Conservation (phyloP, 2,329 filamentous ascomycete species). For the Cordyceps javanica region DNA sequence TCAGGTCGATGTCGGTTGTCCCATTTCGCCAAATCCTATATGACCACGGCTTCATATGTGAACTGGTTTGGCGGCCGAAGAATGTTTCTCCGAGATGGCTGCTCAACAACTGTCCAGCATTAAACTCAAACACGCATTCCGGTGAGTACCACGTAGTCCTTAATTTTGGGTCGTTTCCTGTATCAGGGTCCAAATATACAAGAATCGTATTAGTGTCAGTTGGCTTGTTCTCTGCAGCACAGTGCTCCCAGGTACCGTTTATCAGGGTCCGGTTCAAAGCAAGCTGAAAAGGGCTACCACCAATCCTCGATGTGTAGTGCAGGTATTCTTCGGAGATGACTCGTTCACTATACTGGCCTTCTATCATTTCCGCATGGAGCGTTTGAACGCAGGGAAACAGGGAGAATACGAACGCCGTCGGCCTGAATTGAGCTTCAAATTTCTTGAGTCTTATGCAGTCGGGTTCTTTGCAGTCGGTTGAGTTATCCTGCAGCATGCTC, state of each 20-base stretch:
- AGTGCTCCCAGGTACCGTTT: not conserved
- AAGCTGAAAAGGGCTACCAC: not conserved
- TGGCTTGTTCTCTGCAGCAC: not conserved
- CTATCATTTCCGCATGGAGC: not conserved
- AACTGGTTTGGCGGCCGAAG: not conserved
- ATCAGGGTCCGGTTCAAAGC: not conserved
- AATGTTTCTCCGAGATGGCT: not conserved
- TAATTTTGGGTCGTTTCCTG: not conserved
- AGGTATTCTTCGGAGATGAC: not conserved
- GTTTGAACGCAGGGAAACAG: slow-evolving; percentile 1
- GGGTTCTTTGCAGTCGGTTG: not conserved
- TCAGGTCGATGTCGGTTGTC: not conserved
- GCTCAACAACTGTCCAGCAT: not conserved
- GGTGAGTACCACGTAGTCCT: not conserved
- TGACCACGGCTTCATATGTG: not conserved
- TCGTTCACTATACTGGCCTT: not conserved
- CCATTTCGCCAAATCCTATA: not conserved
- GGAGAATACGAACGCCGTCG: not conserved
- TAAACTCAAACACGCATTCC: slow-evolving; percentile 1
- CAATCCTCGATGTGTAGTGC: not conserved
- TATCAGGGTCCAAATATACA: not conserved
- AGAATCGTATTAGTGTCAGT: not conserved
- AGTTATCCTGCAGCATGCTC: not conserved
- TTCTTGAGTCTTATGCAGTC: not conserved
- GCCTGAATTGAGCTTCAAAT: not conserved